Base-by-base conservation (phyloP, 164 flowering plant genomes). In the Liriodendron chinense region DNA sequence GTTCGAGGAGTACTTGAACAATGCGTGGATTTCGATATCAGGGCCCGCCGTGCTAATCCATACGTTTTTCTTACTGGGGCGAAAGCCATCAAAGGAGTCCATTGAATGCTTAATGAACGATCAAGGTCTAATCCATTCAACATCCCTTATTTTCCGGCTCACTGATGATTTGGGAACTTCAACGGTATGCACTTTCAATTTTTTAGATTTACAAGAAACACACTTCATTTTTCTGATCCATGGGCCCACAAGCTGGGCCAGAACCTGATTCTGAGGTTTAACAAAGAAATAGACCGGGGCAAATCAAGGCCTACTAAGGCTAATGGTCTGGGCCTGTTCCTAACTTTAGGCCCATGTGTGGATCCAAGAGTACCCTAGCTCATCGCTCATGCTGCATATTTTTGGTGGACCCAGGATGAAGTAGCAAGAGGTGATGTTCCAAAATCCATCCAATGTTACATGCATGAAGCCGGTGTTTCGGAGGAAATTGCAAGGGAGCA, bases 11-110 rank as follows among this genome's bases (percentile, higher is more conserved):
- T 84, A 87, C 18, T 10, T 87, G 23, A 74, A 72, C 1, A 89
- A 84, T 72, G 89, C 79, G 18, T 85, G 83, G 86, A 77, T 78
- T 73, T 86, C 90, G 14, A 84, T 89, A 4, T 77, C 86, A 18
- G 87, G 82, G 10, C 76, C 80, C 5, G 47, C 84, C n/a, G 64
- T 86, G 23, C 72, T 76, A 1, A 71, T 71, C 24, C 82, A 83
- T 74, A 70, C 82, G 5, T 78, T 77, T 43, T 78, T 81, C 8
- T 74, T 77, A 7, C 24, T 77, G 10, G 74, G 65, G 34, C 59
- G 76, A 20, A 56, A 59, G 13, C 48, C 26, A 7, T 43, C 69
- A 20, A 72, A 18, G 1, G 85, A 84, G 3, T 63, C 56, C 8
- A 20, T 67, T 1, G 62, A 80, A 2, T 59, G 70, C 70, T 61